These are phyloP conservation scores for Mortierella sp. DNA, from an alignment of 371 early-diverging fungal genomes.

Conservation along the genomic window DNA sequence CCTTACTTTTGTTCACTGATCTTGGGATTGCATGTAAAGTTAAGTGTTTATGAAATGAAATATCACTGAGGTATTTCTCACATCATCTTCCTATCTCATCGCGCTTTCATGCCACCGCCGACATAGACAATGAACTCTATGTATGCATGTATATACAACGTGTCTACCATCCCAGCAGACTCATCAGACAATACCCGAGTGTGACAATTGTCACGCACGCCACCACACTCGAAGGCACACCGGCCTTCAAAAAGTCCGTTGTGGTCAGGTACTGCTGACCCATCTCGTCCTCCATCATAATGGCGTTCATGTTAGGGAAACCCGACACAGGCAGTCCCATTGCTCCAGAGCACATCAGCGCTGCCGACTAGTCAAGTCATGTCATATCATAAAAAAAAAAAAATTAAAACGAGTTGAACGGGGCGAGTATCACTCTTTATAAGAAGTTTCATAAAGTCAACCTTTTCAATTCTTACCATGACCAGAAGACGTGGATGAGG, in stretches of 20 bases:
- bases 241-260: conserved; percentile 87
- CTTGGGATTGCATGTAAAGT: no score
- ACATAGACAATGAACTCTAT: no score
- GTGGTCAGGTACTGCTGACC: conserved; percentile 90
- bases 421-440: conserved; percentile 43
- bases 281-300: conserved; percentile 90
- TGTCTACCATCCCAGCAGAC: conserved; percentile 22
- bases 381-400: no score
- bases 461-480: conserved; percentile 75
- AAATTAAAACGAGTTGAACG: no score
- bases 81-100: no score
- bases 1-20: no score
- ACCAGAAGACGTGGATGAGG: conserved; percentile 93
- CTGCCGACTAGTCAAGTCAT: conserved; percentile 68
- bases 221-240: conserved; percentile 81
- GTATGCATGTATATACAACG: no score
- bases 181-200: conserved; percentile 81
- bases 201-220: conserved; percentile 79
- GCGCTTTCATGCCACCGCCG: no score
- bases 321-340: conserved; percentile 96
- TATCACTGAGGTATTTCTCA: no score
- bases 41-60: no score
- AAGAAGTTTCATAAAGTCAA: no score
- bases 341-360: conserved; percentile 86
- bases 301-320: conserved; percentile 97